Conservation (phyloP, 2,329 filamentous ascomycete genomes). For the Dryadomyces quercivorus region DNA sequence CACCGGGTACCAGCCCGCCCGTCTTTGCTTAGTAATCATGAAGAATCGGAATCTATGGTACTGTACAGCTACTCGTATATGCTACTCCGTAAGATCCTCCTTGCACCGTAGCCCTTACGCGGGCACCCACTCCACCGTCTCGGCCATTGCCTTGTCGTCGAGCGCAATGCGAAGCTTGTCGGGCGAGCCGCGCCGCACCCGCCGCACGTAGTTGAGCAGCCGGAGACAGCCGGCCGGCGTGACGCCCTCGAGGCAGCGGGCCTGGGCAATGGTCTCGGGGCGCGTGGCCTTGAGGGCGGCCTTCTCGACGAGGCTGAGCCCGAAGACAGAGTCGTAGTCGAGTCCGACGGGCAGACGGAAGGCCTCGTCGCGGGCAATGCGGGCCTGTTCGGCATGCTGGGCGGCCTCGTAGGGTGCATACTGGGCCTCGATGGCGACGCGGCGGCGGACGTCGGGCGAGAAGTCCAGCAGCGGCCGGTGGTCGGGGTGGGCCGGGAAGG, state of each 20-base stretch:
- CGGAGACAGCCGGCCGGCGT: constrained; percentile 48
- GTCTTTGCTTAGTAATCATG: neutral
- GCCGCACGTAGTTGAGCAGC: constrained; percentile 51
- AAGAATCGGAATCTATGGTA: too few species aligned
- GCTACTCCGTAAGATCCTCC: too few species aligned
- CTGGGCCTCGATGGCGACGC: constrained; percentile 68
- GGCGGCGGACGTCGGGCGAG: constrained; percentile 44
- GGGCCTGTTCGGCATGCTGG: constrained; percentile 53
- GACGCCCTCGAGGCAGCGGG: constrained; percentile 71
- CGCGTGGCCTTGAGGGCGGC: constrained; percentile 54
- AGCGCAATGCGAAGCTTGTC: too few species aligned
- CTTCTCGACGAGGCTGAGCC: constrained; percentile 71
- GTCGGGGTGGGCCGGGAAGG: constrained; percentile 36
- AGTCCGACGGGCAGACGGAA: constrained; percentile 60
- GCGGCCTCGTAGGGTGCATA: constrained; percentile 79
- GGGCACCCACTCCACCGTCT: neutral
- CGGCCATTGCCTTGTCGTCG: too few species aligned
- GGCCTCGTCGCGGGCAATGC: constrained; percentile 65
- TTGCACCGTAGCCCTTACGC: too few species aligned
- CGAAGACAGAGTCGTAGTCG: constrained; percentile 62
- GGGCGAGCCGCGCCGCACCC: constrained; percentile 11
- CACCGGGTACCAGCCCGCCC: too few species aligned
- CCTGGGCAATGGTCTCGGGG: constrained; percentile 82
- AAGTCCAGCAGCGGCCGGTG: constrained; percentile 28
- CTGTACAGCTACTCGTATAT: neutral